A percentile compares a stretch with the other conserved stretches of the same genome.
These are phyloP conservation scores for Nidularia sp. DNA, from an alignment of 768 basidiomycete species.

Conservation along the genomic window DNA sequence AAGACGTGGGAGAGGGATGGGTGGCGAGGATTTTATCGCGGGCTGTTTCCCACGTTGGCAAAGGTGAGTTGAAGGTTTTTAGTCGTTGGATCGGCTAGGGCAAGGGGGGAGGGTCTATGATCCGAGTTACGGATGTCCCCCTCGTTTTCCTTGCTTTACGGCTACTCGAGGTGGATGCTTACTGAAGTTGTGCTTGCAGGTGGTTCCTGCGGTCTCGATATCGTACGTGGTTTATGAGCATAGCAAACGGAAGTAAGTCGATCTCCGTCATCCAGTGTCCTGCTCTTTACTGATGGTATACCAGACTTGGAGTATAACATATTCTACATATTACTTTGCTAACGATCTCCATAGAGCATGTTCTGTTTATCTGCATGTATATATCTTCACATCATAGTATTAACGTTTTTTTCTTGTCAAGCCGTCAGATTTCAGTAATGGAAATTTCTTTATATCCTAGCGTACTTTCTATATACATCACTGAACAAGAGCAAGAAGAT, in stretches of 20 bases:
- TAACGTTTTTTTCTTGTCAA: not conserved
- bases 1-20: conserved; percentile 85
- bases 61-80: conserved; percentile 49
- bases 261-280: conserved; percentile 1
- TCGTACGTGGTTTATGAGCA: conserved; percentile 94
- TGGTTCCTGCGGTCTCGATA: conserved; percentile 95
- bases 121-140: conserved; percentile 1
- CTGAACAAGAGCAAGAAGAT: conserved; percentile 1
- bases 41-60: conserved; percentile 86
- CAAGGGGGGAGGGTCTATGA: not conserved
- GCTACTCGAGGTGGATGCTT: not conserved
- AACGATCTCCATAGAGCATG: conserved; percentile 9
- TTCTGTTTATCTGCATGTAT: not conserved
- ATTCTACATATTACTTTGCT: conserved; percentile 6
- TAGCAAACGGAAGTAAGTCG: conserved; percentile 68
- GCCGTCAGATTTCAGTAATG: not conserved
- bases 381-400: too few relatives aligned
- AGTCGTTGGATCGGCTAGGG: not conserved
- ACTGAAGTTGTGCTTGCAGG: conserved; percentile 36
- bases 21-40: conserved; percentile 93
- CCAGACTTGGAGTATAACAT: conserved; percentile 59
- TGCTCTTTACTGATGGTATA: conserved; percentile 8
- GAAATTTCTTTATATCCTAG: conserved; percentile 2
- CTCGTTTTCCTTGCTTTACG: conserved; percentile 3
- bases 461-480: conserved; percentile 9